Evolutionary conservation across 768 basidiomycete genomes (phyloP).

Genomic region (Hericium coralloides): DNA sequence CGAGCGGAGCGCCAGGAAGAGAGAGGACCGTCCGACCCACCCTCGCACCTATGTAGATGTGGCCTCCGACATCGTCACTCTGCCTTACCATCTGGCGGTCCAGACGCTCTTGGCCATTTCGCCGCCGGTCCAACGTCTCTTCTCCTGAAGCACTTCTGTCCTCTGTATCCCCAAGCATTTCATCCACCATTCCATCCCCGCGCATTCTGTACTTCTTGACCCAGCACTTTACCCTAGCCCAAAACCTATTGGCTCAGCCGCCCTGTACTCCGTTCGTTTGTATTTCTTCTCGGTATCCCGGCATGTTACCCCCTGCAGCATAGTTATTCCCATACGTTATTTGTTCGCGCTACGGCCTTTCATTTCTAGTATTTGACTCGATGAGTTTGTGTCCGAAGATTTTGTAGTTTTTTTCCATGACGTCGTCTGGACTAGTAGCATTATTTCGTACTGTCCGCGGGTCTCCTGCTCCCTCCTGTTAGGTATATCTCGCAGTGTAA

Average conservation of each 20-base stretch:
- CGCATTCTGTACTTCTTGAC: neutral
- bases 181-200: neutral
- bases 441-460: too few species aligned
- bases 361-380: too few species aligned
- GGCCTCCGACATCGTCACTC: conserved; percentile 6
- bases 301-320: too few species aligned
- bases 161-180: neutral
- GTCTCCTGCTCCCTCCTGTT: too few species aligned
- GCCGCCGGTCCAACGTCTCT: conserved; percentile 12
- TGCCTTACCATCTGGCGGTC: conserved; percentile 13
- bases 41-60: conserved; percentile 1
- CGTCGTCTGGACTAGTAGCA: too few species aligned
- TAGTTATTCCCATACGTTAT: too few species aligned
- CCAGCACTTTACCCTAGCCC: neutral
- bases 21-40: neutral
- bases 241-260: neutral
- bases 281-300: neutral
- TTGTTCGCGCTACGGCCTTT: too few species aligned
- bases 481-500: too few species aligned
- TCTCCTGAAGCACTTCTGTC: neutral
- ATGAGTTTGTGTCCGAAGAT: too few species aligned
- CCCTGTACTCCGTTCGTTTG: neutral
- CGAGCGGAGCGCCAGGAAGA: neutral
- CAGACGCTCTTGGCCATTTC: conserved; percentile 9
- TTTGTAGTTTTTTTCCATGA: too few species aligned